Evolutionary conservation across 163 green algal genomes (phyloP), one percentile per base, ranked within the genome.

Genomic region (Prototheca cutis): DNA sequence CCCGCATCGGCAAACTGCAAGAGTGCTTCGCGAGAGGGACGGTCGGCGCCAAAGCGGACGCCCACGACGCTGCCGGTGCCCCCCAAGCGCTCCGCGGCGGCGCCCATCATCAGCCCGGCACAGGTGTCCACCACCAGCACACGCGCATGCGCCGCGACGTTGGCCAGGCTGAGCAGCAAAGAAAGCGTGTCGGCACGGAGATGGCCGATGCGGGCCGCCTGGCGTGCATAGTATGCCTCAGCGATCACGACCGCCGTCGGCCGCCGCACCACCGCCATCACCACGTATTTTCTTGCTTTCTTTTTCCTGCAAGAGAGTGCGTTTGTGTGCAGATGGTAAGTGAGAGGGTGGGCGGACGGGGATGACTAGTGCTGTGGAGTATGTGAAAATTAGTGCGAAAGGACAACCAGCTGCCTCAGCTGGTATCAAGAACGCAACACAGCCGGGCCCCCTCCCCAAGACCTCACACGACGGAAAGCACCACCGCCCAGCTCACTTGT

Each of bases 251-350:
- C 68, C 4, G 72, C 78, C 4, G 71, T 87, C 5, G 87, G 84
- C 18, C 75, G 71, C 4, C 74, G 58, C 21, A 84, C 59, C 0
- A 67, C 84, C 21, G 80, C 66, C 19, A 71, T 55, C 7, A 75
- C 66, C 15, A 73, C 53, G 72, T 95, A 91, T 76, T 95, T 95
- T 19, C 84, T 81, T 0, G 78, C 70, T 71, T 95, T 94, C 51
- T 83, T 83, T 55, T 78, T 83, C 49, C 75, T 80, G 53, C 55
- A 28, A 17, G n/a, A n/a, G n/a, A n/a, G n/a, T n/a, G n/a, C n/a
- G n/a, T n/a, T n/a, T n/a, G n/a, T n/a, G n/a, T n/a, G n/a, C n/a
- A n/a, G n/a, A n/a, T n/a, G n/a, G n/a, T n/a, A n/a, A n/a, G n/a
- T n/a, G n/a, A n/a, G n/a, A n/a, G n/a, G n/a, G n/a, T n/a, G n/a